Conservation (phyloP, 257 asterid species). For the Asclepias syriaca region DNA sequence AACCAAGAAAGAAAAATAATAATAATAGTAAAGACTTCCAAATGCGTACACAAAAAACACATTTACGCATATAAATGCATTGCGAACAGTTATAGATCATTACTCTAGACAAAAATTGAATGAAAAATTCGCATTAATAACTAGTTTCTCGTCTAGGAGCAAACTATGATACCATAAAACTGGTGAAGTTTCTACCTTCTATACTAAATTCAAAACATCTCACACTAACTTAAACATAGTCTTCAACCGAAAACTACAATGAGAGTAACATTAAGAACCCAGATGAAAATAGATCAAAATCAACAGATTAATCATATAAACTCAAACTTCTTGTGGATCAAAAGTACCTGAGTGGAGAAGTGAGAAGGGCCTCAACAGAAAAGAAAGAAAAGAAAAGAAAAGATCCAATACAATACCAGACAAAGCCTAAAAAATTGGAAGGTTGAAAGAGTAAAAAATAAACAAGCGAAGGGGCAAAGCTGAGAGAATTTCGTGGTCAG, state of each 20-base stretch:
- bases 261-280: slow-evolving; percentile 7
- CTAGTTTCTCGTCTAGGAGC: not conserved
- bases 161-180: slow-evolving; percentile 2
- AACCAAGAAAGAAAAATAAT: not conserved
- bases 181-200: not conserved
- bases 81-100: not conserved
- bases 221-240: not conserved
- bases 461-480: not conserved
- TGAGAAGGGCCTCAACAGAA: slow-evolving; percentile 3
- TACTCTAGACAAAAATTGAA: not conserved
- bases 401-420: slow-evolving; percentile 6
- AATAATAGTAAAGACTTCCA: not conserved
- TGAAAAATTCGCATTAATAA: not conserved
- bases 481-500: slow-evolving; percentile 10
- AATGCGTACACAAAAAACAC: not conserved
- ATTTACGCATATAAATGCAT: not conserved
- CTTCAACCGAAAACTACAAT: not conserved
- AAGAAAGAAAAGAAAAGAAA: not conserved
- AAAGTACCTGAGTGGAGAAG: slow-evolving; percentile 15
- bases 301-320: not conserved
- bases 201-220: not conserved
- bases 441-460: slow-evolving; percentile 13
- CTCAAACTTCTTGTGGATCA: too few species aligned
- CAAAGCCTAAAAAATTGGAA: not conserved
- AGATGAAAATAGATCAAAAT: slow-evolving; percentile 2